These are phyloP conservation scores for Diaporthe sp. DNA, from an alignment of 2,329 filamentous ascomycete genomes.

Conservation along the genomic window DNA sequence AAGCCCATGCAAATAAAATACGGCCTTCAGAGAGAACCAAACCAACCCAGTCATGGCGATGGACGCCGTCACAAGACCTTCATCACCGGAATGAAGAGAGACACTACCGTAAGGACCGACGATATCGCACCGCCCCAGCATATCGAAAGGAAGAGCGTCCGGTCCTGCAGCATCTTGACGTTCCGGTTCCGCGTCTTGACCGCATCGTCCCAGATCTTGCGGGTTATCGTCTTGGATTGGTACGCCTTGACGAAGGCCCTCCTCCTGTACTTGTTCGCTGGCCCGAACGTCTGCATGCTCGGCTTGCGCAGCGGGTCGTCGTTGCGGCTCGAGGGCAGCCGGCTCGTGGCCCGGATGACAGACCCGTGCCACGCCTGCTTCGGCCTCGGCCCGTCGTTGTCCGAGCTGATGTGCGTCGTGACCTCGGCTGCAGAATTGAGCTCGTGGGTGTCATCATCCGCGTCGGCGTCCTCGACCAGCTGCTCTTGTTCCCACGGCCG, in stretches of 20 bases:
- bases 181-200: conserved; percentile 45
- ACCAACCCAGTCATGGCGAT: background rate
- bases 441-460: conserved; percentile 26
- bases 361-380: background rate
- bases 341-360: conserved; percentile 3
- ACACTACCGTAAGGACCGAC: conserved; percentile 42
- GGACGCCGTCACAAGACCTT: background rate
- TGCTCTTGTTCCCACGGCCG: conserved; percentile 51
- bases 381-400: background rate
- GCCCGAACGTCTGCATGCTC: conserved; percentile 48
- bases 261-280: conserved; percentile 44
- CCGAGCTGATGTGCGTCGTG: conserved; percentile 10
- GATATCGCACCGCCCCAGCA: conserved; percentile 48
- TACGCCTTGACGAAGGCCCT: conserved; percentile 47
- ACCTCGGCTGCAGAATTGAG: background rate
- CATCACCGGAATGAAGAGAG: conserved; percentile 43
- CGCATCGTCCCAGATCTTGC: conserved; percentile 44
- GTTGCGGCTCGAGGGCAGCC: conserved; percentile 13
- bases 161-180: conserved; percentile 47
- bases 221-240: conserved; percentile 39
- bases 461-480: background rate
- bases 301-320: conserved; percentile 42
- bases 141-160: conserved; percentile 46
- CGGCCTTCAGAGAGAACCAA: background rate
- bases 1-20: background rate